A percentile compares a stretch with the other conserved stretches of the same genome.
Evolutionary conservation across 2,329 filamentous ascomycete genomes (phyloP).

Genomic region (Nectriaceae sp.): DNA sequence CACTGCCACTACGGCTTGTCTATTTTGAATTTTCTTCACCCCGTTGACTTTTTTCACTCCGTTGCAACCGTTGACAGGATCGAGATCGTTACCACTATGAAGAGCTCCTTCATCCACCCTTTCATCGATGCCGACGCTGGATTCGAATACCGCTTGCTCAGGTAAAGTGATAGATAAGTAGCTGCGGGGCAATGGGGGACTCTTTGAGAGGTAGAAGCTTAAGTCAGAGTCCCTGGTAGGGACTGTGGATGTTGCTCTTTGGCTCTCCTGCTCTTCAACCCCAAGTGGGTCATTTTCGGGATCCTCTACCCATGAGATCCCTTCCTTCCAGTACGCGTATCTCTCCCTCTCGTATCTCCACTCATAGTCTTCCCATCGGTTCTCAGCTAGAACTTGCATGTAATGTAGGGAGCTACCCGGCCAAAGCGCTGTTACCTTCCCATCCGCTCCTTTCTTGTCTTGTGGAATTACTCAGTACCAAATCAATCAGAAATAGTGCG

Average conservation of each 20-base stretch:
- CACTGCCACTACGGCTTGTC: too few species aligned
- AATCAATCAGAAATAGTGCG: background rate
- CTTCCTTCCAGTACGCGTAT: slow-evolving; percentile 23
- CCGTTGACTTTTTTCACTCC: too few species aligned
- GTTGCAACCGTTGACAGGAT: too few species aligned
- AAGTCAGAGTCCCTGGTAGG: slow-evolving; percentile 8
- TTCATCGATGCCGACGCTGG: too few species aligned
- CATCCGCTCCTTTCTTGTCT: slow-evolving; percentile 34
- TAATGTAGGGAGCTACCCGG: slow-evolving; percentile 48
- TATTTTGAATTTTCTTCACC: too few species aligned
- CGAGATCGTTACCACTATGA: too few species aligned
- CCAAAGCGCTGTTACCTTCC: slow-evolving; percentile 43
- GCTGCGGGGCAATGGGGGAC: too few species aligned
- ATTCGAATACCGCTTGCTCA: too few species aligned
- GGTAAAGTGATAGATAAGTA: too few species aligned
- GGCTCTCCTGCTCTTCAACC: slow-evolving; percentile 8
- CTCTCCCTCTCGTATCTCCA: slow-evolving; percentile 22
- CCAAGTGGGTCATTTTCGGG: slow-evolving; percentile 20
- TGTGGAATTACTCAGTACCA: background rate
- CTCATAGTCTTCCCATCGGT: slow-evolving; percentile 28
- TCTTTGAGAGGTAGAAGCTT: slow-evolving; percentile 17
- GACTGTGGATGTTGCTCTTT: background rate
- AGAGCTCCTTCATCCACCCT: too few species aligned
- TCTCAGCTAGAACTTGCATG: slow-evolving; percentile 40
- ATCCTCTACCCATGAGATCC: slow-evolving; percentile 23